Base-by-base conservation (phyloP, 148 eudicot genomes). In the Chenopodium berlandieri region DNA sequence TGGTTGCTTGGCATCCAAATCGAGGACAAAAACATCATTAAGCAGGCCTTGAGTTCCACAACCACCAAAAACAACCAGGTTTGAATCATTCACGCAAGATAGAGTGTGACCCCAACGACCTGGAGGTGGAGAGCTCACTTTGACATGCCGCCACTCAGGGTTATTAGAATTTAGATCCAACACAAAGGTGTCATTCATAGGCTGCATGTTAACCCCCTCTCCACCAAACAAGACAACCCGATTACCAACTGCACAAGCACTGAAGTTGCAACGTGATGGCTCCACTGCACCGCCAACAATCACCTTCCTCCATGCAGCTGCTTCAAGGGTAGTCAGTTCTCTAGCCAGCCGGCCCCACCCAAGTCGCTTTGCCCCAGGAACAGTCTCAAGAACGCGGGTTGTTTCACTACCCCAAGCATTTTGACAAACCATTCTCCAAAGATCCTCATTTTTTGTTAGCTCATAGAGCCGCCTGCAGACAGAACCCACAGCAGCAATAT, bases 71-170 rank as follows among this genome's bases (percentile, higher is more conserved):
- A 95, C 89, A 71, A 95, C 98, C 63, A 95, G 86, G 84, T 95
- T 84, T 34, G 97, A 94, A 32, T 87, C 97, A 67, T 94, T 91
- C 82, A 94, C 89, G 69, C 97, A 94, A 50, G 97, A 94, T 31
- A 94, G 94, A 14, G 95, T 94, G 86, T 94, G 97, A 54, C 97
- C 97, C 97, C 97, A 94, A 17, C 97, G 92, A n/a, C 97, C 97
- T 14, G 98, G 98, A 56, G 98, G 98, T 9, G 98, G 98, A 34
- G 94, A 95, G 77, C 97, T 82, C 58, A 95, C 98, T 84, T 92
- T 90, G 66, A 95, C 87, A 84, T 95, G 85, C 83, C 84, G 90
- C 98, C 98, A 95, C 87, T 93, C 92, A 0, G 97, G 98, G 34
- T 89, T 88, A 54, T 60, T 91, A 9, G 94, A 86, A 81, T 92